A percentile compares a stretch with the other conserved stretches of the same genome.
phyloP scores from a whole-genome alignment of 768 basidiomycete genomes.

The Tricholoma terreum region DNA sequence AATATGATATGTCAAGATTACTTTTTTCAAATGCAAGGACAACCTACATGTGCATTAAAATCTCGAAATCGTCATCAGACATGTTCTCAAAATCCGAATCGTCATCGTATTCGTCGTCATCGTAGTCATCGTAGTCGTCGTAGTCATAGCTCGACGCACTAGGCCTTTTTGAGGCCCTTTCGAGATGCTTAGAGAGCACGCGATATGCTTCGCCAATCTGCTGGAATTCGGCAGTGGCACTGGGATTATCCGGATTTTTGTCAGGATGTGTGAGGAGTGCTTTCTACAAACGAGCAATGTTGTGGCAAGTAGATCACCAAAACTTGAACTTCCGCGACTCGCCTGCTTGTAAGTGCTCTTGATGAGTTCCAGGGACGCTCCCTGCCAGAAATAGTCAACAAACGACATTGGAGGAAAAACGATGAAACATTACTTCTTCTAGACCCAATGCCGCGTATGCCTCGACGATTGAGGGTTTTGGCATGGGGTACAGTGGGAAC shows the following conservation, averaged over 20 bases:
- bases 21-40: background rate
- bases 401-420: background rate
- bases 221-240: conserved; percentile 71
- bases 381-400: conserved; percentile 34
- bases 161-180: conserved; percentile 25
- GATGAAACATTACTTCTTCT: conserved; percentile 40
- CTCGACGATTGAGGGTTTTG: conserved; percentile 20
- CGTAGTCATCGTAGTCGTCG: conserved; percentile 32
- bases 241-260: conserved; percentile 65
- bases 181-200: conserved; percentile 53
- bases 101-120: conserved; percentile 34
- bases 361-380: conserved; percentile 57
- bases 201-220: conserved; percentile 66
- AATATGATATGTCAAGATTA: conserved; percentile 5
- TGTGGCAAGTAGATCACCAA: background rate
- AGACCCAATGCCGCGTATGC: conserved; percentile 49
- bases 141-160: conserved; percentile 16
- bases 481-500: conserved; percentile 4
- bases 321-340: conserved; percentile 3
- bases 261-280: conserved; percentile 73
- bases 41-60: conserved; percentile 15
- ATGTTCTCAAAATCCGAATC: conserved; percentile 17
- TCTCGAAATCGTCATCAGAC: conserved; percentile 6
- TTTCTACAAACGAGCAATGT: conserved; percentile 33
- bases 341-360: conserved; percentile 72